phyloP scores from a whole-genome alignment of 1,139 yeast species.

The Scheffersomyces segobiensis region DNA sequence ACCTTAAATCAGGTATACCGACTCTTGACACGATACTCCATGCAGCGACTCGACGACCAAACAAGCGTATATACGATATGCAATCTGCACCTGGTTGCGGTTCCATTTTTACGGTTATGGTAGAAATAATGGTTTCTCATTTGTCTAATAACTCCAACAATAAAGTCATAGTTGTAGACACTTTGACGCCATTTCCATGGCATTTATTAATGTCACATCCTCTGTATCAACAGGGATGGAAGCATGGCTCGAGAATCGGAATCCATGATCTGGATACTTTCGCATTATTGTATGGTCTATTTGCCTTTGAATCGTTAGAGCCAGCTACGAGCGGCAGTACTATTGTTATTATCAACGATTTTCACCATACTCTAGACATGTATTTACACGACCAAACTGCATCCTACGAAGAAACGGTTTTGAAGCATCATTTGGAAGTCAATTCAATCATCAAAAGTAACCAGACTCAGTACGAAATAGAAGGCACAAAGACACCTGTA shows the following conservation, averaged over 20 bases:
- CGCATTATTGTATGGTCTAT: slow-evolving; percentile 22
- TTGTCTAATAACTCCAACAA: slow-evolving; percentile 13
- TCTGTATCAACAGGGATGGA: slow-evolving; percentile 20
- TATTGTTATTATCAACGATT: slow-evolving; percentile 30
- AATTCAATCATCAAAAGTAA: slow-evolving; percentile 23
- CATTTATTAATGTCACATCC: slow-evolving; percentile 19
- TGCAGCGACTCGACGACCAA: slow-evolving; percentile 13
- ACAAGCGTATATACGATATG: slow-evolving; percentile 31
- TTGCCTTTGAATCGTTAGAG: slow-evolving; percentile 13
- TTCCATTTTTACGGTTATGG: slow-evolving; percentile 23
- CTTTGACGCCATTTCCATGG: slow-evolving; percentile 32
- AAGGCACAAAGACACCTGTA: slow-evolving; percentile 24
- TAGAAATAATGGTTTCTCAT: slow-evolving; percentile 31
- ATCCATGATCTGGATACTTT: slow-evolving; percentile 28
- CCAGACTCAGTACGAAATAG: slow-evolving; percentile 19
- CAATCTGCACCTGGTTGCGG: slow-evolving; percentile 38
- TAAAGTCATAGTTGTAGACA: slow-evolving; percentile 31
- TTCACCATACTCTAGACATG: slow-evolving; percentile 38
- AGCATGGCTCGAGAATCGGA: slow-evolving; percentile 8
- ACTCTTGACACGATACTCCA: slow-evolving; percentile 24
- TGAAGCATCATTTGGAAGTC: slow-evolving; percentile 33
- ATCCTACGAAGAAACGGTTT: slow-evolving; percentile 34
- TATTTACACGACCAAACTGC: slow-evolving; percentile 37
- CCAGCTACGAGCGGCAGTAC: slow-evolving; percentile 10
- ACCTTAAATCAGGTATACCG: slow-evolving; percentile 28